Evolutionary conservation across 768 basidiomycete species (phyloP), one percentile per base, ranked within the genome.

Genomic region (Fistulinella prunicolor): DNA sequence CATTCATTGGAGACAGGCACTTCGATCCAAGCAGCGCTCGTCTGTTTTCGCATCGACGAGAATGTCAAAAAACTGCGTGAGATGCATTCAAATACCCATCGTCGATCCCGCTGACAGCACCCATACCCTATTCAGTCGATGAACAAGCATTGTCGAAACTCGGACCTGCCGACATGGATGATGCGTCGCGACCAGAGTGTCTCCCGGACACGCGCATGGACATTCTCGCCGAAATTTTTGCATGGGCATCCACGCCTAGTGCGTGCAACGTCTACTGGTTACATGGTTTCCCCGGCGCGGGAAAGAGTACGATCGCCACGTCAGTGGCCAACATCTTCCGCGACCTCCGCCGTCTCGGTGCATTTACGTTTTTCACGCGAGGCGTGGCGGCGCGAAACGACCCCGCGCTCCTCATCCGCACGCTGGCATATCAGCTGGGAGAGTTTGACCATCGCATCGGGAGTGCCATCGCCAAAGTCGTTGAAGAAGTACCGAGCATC

Each of bases 221-320:
- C 19, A 55, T 69, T 38, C 55, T 69, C 19, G 20, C 42, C 21
- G 52, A 61, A 5, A 58, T 67, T 16, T 55, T 59, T 4, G 40
- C 62, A 6, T 67, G 65, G 65, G 50, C 44, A 17, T 26, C 55
- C 21, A 51, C 44, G 20, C 67, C 65, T n/a, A 41, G 44, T 4
- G 14, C 19, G 19, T 24, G 48, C 3, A 67, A 54, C 17, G 44
- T 70, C 8, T 68, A 61, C 29, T 70, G 70, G 69, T 44, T 70
- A 23, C 56, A 65, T 26, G 69, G 70, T 8, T 61, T 68, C 29
- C 68, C 70, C 0, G 69, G 69, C 16, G 48, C 67, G 6, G 71
- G 70, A 10, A 71, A 71, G 56, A 72, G 70, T 30, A 62, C 70
- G 2, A 54, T 71, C 19, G 45, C 70, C 5, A 72, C 64, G 0